Conservation (phyloP, 2,329 filamentous ascomycete genomes). For the Cadophora luteo-olivacea region DNA sequence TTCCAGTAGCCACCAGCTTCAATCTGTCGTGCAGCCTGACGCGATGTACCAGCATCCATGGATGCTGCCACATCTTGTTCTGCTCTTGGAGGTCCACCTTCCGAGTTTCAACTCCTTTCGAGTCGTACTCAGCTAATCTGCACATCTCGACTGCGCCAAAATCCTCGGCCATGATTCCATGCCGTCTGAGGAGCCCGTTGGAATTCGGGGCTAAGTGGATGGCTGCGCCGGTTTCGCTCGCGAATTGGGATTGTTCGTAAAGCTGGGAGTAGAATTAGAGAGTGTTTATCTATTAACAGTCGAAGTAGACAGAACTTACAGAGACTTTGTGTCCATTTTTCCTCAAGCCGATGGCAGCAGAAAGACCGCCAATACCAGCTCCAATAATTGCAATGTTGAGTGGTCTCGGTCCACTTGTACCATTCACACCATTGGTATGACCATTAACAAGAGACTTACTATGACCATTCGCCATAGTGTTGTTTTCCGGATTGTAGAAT, state of each 20-base stretch:
- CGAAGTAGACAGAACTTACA: slow-evolving; percentile 19
- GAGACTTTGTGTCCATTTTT: slow-evolving; percentile 30
- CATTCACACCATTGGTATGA: not conserved
- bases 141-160: not conserved
- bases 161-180: not conserved
- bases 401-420: slow-evolving; percentile 35
- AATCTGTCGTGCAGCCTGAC: not conserved
- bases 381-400: slow-evolving; percentile 30
- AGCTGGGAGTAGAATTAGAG: slow-evolving; percentile 46
- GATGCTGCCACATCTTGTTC: not conserved
- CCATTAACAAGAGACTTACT: not conserved
- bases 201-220: slow-evolving; percentile 67
- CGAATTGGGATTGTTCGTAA: slow-evolving; percentile 62
- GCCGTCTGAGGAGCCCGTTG: slow-evolving; percentile 57
- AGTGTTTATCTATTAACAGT: not conserved
- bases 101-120: not conserved
- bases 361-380: slow-evolving; percentile 60
- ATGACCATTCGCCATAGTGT: not conserved
- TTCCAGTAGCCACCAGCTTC: not conserved
- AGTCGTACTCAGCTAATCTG: not conserved
- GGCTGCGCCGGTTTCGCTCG: slow-evolving; percentile 61
- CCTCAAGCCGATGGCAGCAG: slow-evolving; percentile 53
- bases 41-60: not conserved
- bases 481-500: slow-evolving; percentile 2
- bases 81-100: not conserved